A percentile compares a stretch with the other conserved stretches of the same genome.
These are phyloP conservation scores for Arachnopeziza araneosa DNA, from an alignment of 2,329 filamentous ascomycete species.

Conservation along the genomic window DNA sequence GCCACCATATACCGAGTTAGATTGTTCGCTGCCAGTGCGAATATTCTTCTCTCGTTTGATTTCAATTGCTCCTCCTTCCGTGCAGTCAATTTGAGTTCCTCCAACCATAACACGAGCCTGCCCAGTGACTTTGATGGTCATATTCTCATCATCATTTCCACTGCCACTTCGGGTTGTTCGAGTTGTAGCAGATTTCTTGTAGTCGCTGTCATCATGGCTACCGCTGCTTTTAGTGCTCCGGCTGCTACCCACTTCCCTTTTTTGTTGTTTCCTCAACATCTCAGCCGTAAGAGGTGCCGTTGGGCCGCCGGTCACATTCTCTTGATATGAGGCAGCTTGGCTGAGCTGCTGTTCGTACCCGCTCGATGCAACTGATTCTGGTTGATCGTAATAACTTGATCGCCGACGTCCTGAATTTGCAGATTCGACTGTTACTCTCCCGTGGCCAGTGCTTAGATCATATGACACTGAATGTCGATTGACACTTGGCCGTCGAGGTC, in stretches of 20 bases:
- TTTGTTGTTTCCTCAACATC: conserved; percentile 40
- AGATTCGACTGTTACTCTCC: conserved; percentile 18
- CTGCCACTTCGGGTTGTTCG: conserved; percentile 46
- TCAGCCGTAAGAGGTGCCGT: conserved; percentile 50
- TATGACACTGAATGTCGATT: conserved; percentile 26
- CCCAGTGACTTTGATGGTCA: conserved; percentile 56
- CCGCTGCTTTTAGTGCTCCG: conserved; percentile 53
- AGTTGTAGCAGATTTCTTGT: conserved; percentile 55
- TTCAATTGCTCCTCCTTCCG: conserved; percentile 54
- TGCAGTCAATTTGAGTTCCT: conserved; percentile 53
- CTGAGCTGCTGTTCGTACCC: conserved; percentile 42
- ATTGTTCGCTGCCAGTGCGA: conserved; percentile 44
- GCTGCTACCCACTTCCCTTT: conserved; percentile 41
- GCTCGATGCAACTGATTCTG: conserved; percentile 11
- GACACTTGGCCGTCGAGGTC: conserved; percentile 20
- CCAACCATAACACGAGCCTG: conserved; percentile 51
- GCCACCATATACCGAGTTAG: conserved; percentile 35
- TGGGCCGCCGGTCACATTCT: conserved; percentile 41
- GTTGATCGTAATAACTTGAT: conserved; percentile 25
- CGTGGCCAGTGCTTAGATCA: conserved; percentile 18
- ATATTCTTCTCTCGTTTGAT: conserved; percentile 39
- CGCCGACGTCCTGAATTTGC: conserved; percentile 24
- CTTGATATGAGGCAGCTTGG: conserved; percentile 46
- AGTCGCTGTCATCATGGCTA: conserved; percentile 60
- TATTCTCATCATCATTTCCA: conserved; percentile 50